A percentile compares a stretch with the other conserved stretches of the same genome.
These are phyloP conservation scores for Meripilus lineatus DNA, from an alignment of 1,284 basidiomycete genomes.

Conservation along the genomic window DNA sequence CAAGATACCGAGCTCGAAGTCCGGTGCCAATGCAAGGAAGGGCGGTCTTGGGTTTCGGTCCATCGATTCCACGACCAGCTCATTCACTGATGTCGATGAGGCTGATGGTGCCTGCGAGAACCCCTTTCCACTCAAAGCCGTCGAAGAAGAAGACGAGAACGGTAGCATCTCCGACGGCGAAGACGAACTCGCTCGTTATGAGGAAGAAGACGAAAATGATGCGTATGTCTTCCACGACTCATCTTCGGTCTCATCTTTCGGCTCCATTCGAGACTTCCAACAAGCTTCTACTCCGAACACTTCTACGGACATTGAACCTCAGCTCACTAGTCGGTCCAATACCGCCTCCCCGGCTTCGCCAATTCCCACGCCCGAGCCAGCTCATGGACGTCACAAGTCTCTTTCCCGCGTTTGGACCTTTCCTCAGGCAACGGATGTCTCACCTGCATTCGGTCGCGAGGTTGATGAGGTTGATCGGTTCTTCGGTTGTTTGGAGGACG, in stretches of 20 bases:
- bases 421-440: slow-evolving; percentile 36
- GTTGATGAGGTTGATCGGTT: slow-evolving; percentile 58
- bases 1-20: no score
- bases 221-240: slow-evolving; percentile 35
- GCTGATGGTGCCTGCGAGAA: slow-evolving; percentile 36
- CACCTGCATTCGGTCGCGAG: slow-evolving; percentile 19
- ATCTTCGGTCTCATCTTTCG: slow-evolving; percentile 43
- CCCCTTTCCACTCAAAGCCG: slow-evolving; percentile 46
- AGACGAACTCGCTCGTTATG: slow-evolving; percentile 57
- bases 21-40: slow-evolving; percentile 20
- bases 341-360: slow-evolving; percentile 27
- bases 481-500: slow-evolving; percentile 68
- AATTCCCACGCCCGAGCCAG: slow-evolving; percentile 27
- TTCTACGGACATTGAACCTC: background rate
- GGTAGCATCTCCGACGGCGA: slow-evolving; percentile 43
- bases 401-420: slow-evolving; percentile 71
- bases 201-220: slow-evolving; percentile 62
- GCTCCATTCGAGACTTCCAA: slow-evolving; percentile 47
- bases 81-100: slow-evolving; percentile 62
- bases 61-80: slow-evolving; percentile 56
- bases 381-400: slow-evolving; percentile 37
- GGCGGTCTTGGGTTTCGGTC: slow-evolving; percentile 54
- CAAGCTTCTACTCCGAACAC: slow-evolving; percentile 24
- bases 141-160: slow-evolving; percentile 51
- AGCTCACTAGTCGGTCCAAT: slow-evolving; percentile 16